phyloP scores from a whole-genome alignment of 2,329 filamentous ascomycete species.

The Clarireedia homoeocarpa region DNA sequence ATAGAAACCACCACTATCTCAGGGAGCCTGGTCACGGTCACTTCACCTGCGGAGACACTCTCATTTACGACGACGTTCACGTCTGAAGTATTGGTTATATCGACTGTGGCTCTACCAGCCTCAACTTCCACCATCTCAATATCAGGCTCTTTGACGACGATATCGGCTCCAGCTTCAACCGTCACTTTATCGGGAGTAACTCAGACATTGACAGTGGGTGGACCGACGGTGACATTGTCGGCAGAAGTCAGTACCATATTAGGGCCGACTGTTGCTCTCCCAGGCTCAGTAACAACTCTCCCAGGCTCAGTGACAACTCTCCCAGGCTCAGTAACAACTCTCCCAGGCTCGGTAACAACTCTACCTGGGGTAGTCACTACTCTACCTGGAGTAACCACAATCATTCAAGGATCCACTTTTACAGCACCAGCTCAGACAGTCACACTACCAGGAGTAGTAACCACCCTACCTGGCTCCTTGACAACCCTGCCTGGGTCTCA shows the following conservation, averaged over 20 bases:
- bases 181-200: not conserved
- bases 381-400: not conserved
- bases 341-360: not conserved
- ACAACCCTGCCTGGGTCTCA: not conserved
- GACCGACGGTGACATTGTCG: not conserved
- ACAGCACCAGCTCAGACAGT: not conserved
- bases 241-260: not conserved
- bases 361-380: not conserved
- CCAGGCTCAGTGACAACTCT: not conserved
- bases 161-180: conserved; percentile 4
- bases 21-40: not conserved
- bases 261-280: not conserved
- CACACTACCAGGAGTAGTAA: not conserved
- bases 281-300: not conserved
- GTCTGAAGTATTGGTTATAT: not conserved
- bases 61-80: conserved; percentile 1
- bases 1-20: not conserved
- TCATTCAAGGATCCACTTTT: not conserved
- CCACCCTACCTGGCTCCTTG: not conserved
- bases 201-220: not conserved
- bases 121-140: conserved; percentile 7
- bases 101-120: not conserved
- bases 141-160: conserved; percentile 12
- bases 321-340: not conserved
- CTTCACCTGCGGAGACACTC: not conserved